Conservation (phyloP, 208 protist species). For the Crithidia sp. region DNA sequence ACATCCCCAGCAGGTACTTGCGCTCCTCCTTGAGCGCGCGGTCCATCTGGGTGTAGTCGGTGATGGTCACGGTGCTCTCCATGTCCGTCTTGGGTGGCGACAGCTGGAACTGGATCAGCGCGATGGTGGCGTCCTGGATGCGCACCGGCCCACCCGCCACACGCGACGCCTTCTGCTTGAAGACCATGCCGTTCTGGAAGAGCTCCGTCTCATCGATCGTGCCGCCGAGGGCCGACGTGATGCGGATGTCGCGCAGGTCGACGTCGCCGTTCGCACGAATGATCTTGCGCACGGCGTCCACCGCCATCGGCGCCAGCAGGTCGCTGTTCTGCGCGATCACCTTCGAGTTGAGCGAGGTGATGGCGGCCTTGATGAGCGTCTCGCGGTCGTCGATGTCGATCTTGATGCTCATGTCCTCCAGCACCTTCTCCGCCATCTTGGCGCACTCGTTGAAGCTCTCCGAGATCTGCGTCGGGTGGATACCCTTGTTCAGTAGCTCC, state of each 20-base stretch:
- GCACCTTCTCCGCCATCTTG: conserved; percentile 91
- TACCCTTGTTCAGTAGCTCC: conserved; percentile 95
- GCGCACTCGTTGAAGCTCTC: conserved; percentile 93
- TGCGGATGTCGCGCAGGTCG: conserved; percentile 97
- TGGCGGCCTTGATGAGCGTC: conserved; percentile 95
- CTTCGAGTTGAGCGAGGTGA: conserved; percentile 99
- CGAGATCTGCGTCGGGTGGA: conserved; percentile 97
- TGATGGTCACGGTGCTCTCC: conserved; percentile 95
- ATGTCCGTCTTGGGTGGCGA: conserved; percentile 99
- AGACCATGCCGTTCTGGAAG: conserved; percentile 93
- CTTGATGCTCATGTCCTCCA: conserved; percentile 93
- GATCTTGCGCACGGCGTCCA: conserved; percentile 96
- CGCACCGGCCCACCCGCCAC: conserved; percentile 91
- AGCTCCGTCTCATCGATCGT: conserved; percentile 99
- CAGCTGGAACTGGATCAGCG: conserved; percentile 99
- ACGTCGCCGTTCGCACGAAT: conserved; percentile 93
- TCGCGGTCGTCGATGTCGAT: conserved; percentile 95
- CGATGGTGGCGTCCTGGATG: conserved; percentile 98
- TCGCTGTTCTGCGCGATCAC: conserved; percentile 97
- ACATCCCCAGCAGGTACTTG: conserved; percentile 97
- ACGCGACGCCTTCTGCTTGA: conserved; percentile 94
- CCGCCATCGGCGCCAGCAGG: conserved; percentile 98
- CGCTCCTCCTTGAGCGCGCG: conserved; percentile 97
- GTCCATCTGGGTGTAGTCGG: conserved; percentile 98
- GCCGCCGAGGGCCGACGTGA: conserved; percentile 94